Percentiles rank a stretch among this genome's conserved stretches.
Evolutionary conservation across 2,329 filamentous ascomycete genomes (phyloP).

Genomic region (Aspergillus sp.): DNA sequence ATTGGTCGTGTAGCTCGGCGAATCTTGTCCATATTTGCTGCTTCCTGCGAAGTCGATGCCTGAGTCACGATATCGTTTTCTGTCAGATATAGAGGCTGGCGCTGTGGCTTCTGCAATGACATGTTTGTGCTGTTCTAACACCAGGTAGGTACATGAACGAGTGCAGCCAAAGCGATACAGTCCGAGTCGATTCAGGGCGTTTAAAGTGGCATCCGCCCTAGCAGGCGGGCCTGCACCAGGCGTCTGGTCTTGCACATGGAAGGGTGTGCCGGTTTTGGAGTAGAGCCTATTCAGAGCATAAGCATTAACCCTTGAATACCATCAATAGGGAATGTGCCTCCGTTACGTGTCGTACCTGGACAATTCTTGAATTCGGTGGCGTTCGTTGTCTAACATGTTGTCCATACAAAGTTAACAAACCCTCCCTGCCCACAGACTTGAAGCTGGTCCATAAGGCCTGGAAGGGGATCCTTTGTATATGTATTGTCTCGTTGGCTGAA

Average conservation of each 20-base stretch:
- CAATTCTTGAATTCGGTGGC: background rate
- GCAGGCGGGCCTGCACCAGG: background rate
- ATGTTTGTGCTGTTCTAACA: constrained; percentile 40
- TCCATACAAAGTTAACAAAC: background rate
- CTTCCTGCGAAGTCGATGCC: constrained; percentile 9
- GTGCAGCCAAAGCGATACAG: constrained; percentile 35
- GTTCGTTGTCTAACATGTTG: background rate
- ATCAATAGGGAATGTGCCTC: background rate
- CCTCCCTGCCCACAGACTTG: background rate
- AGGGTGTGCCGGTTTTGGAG: background rate
- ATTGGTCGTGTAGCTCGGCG: background rate
- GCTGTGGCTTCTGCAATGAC: constrained; percentile 46
- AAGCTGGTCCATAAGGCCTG: background rate
- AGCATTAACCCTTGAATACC: background rate
- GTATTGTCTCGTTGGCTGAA: background rate
- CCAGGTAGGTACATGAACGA: constrained; percentile 42
- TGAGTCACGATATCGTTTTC: constrained; percentile 8
- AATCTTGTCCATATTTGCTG: constrained; percentile 4
- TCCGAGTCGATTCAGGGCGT: constrained; percentile 44
- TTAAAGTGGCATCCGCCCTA: constrained; percentile 27
- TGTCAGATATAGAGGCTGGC: constrained; percentile 22
- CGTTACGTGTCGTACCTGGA: background rate
- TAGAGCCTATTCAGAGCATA: background rate
- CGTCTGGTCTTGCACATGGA: background rate
- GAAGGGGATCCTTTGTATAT: background rate